phyloP scores from a whole-genome alignment of 2,329 filamentous ascomycete species.

The Leptosphaerulina australis region DNA sequence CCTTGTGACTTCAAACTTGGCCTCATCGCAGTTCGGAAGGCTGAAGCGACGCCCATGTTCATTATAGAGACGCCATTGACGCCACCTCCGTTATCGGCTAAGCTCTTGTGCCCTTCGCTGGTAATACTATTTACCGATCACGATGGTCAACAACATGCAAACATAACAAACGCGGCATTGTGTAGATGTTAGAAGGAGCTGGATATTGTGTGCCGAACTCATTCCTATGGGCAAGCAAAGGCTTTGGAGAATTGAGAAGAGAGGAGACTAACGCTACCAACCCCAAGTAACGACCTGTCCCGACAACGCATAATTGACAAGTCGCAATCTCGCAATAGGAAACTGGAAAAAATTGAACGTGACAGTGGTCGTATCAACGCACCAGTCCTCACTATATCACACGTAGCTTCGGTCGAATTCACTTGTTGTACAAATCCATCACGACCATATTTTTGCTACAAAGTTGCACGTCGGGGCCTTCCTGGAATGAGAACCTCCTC shows the following conservation, averaged over 20 bases:
- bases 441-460: background rate
- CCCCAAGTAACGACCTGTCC: no score
- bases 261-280: no score
- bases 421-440: background rate
- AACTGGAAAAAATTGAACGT: no score
- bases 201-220: no score
- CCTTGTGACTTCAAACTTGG: no score
- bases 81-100: slow-evolving; percentile 1
- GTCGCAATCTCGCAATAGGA: no score
- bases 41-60: no score
- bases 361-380: background rate
- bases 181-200: background rate
- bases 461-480: slow-evolving; percentile 6
- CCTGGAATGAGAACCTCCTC: slow-evolving; percentile 8
- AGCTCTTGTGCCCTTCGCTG: background rate
- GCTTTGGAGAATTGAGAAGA: no score
- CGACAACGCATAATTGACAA: no score
- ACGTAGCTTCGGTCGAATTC: slow-evolving; percentile 11
- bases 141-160: background rate
- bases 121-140: background rate
- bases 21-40: no score
- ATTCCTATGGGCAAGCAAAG: no score
- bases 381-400: background rate
- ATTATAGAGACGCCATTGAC: background rate
- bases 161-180: background rate